Evolutionary conservation across 768 basidiomycete genomes (phyloP).

Genomic region (Hericium coralloides): DNA sequence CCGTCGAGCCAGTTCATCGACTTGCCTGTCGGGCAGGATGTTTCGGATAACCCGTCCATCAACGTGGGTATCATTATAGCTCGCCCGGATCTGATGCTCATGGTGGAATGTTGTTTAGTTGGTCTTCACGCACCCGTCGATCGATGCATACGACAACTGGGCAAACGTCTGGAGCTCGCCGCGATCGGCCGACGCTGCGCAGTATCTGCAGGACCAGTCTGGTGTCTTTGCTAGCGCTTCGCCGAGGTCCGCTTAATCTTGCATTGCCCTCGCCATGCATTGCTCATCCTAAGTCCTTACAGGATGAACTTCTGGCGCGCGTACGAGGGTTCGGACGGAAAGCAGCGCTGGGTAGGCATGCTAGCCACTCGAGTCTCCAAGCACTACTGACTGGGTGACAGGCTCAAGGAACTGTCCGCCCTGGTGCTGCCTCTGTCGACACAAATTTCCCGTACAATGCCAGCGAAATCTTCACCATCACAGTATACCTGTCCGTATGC

Average conservation of each 20-base stretch:
- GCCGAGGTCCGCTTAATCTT: constrained; percentile 30
- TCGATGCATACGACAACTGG: constrained; percentile 65
- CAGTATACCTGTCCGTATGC: constrained; percentile 40
- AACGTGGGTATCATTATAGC: constrained; percentile 29
- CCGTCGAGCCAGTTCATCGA: constrained; percentile 43
- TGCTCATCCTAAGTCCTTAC: background rate
- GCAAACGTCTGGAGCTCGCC: constrained; percentile 46
- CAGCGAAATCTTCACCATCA: constrained; percentile 53
- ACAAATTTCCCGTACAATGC: constrained; percentile 43
- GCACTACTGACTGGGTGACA: constrained; percentile 13
- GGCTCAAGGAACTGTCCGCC: constrained; percentile 57
- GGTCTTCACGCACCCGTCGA: constrained; percentile 53
- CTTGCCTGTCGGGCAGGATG: constrained; percentile 49
- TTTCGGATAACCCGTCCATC: constrained; percentile 56
- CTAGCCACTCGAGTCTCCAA: background rate
- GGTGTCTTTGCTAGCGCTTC: constrained; percentile 52
- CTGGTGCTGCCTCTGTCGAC: constrained; percentile 44
- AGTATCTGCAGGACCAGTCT: constrained; percentile 41
- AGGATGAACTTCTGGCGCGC: constrained; percentile 60
- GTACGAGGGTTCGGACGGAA: constrained; percentile 34
- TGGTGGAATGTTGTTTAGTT: constrained; percentile 23
- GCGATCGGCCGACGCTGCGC: constrained; percentile 43
- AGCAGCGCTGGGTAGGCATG: constrained; percentile 37
- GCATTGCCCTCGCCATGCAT: background rate
- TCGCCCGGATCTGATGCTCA: background rate